Evolutionary conservation across 305 asterid genomes (phyloP).

Genomic region (Fraxinus paxiana): DNA sequence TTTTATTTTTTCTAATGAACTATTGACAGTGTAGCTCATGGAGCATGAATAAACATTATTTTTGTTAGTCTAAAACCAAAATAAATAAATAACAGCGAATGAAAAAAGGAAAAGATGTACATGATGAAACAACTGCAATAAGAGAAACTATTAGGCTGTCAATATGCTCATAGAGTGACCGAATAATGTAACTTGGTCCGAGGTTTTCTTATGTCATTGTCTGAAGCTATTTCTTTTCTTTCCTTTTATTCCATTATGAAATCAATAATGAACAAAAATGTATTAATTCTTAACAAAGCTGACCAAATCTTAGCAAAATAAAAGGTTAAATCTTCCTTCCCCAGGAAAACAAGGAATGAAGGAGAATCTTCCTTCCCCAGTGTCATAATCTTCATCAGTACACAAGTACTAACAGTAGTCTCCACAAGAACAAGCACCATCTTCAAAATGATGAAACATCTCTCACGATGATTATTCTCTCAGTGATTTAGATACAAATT

Average conservation of each 20-base stretch:
- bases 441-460: conserved; percentile 77
- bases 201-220: neutral
- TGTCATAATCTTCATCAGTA: neutral
- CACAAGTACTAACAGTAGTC: conserved; percentile 52
- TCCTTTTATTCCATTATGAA: neutral
- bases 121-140: neutral
- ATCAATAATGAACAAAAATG: neutral
- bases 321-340: neutral
- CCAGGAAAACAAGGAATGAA: too few relatives aligned
- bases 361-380: too few relatives aligned
- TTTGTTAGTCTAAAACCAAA: neutral
- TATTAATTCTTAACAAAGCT: neutral
- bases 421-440: conserved; percentile 70
- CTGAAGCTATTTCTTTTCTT: neutral
- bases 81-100: neutral
- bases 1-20: neutral
- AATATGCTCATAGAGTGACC: neutral
- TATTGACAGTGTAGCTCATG: neutral
- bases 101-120: neutral
- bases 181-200: neutral
- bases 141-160: neutral
- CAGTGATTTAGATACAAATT: conserved; percentile 54
- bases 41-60: neutral
- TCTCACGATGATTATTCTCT: conserved; percentile 60
- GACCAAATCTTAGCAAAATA: neutral